Conservation (phyloP, 768 basidiomycete genomes). For the Lentinula guzmanii region DNA sequence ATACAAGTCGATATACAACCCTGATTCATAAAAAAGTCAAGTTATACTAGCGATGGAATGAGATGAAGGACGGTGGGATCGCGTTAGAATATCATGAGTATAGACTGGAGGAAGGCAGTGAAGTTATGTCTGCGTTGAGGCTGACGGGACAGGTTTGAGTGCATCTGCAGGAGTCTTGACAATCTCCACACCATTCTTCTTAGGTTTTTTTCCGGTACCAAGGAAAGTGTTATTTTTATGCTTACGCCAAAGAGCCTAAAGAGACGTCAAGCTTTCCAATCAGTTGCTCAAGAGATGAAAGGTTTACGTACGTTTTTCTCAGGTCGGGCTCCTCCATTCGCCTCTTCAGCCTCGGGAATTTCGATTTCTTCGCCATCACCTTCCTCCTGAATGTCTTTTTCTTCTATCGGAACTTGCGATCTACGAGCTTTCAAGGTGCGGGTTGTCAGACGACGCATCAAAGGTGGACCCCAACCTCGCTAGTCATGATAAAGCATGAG, state of each 20-base stretch:
- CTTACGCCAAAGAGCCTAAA: conserved; percentile 4
- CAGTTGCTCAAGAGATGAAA: not conserved
- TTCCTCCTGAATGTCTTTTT: conserved; percentile 3
- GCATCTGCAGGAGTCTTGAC: conserved; percentile 5
- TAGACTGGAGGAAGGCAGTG: not conserved
- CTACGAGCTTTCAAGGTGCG: not conserved
- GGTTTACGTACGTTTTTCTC: not conserved
- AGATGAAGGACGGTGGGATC: no score
- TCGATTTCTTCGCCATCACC: conserved; percentile 6
- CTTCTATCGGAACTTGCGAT: not conserved
- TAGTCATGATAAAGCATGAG: not conserved
- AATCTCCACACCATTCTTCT: conserved; percentile 1
- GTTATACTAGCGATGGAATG: no score
- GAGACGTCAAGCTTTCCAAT: not conserved
- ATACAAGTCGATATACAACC: no score
- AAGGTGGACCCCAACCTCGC: conserved; percentile 2
- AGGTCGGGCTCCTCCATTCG: conserved; percentile 3
- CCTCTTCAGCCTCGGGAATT: conserved; percentile 6
- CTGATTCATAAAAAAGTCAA: no score
- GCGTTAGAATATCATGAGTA: no score
- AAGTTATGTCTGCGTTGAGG: not conserved
- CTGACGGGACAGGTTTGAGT: not conserved
- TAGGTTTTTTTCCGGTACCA: not conserved
- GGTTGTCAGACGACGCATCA: conserved; percentile 3
- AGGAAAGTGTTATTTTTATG: not conserved